These are phyloP conservation scores for Nothophoma quercina DNA, from an alignment of 2,329 filamentous ascomycete species.

Conservation along the genomic window DNA sequence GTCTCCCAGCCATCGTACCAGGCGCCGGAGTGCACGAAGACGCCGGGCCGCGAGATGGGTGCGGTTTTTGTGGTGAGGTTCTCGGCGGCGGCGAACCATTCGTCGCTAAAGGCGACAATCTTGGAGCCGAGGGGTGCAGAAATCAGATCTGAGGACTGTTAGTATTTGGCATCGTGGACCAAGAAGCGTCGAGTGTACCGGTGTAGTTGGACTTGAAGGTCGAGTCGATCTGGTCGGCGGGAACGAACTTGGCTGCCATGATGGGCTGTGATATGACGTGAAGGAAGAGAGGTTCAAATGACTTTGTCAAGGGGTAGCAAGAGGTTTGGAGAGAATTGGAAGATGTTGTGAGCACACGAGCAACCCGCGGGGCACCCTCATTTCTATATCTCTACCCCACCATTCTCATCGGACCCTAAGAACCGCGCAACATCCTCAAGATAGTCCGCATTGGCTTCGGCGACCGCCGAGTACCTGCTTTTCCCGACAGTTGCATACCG, in stretches of 20 bases:
- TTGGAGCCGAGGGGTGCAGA: constrained; percentile 60
- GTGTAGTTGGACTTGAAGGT: constrained; percentile 65
- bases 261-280: neutral
- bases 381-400: constrained; percentile 5
- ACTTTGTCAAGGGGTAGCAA: neutral
- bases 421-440: neutral
- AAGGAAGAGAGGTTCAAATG: neutral
- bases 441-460: neutral
- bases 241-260: constrained; percentile 45
- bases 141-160: constrained; percentile 56
- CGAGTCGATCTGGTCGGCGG: constrained; percentile 59
- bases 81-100: constrained; percentile 67
- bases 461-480: neutral
- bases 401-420: neutral
- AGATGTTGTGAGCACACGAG: neutral
- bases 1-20: constrained; percentile 74
- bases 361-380: neutral
- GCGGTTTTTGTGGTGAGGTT: constrained; percentile 66
- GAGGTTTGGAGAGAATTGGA: neutral
- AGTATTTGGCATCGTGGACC: neutral
- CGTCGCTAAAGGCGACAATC: constrained; percentile 65
- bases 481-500: neutral
- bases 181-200: constrained; percentile 38
- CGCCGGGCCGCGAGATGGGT: constrained; percentile 63
- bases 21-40: constrained; percentile 66